Evolutionary conservation across 208 protist species (phyloP).

Genomic region (Hexamita inflata): DNA sequence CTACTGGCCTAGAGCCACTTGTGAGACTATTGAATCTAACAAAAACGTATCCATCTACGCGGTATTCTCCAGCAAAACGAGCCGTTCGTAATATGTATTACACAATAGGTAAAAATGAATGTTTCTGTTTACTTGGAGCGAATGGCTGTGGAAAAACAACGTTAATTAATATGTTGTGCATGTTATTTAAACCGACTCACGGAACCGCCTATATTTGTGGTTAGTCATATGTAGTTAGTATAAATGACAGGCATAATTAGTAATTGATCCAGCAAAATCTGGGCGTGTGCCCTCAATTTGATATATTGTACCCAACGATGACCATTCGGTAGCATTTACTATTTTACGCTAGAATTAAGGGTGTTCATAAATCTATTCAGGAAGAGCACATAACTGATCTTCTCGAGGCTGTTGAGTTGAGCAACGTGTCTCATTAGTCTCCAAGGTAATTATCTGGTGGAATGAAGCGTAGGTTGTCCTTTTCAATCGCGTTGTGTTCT

Average conservation of each 20-base stretch:
- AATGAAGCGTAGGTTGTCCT: constrained; percentile 50
- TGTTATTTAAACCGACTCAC: background rate
- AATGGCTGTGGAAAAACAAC: constrained; percentile 29
- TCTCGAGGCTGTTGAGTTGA: too few relatives aligned
- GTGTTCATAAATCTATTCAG: too few relatives aligned
- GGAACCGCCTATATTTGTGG: background rate
- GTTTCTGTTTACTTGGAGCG: background rate
- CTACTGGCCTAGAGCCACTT: too few relatives aligned
- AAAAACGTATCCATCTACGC: constrained; percentile 2
- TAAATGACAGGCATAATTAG: too few relatives aligned
- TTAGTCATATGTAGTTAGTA: too few relatives aligned
- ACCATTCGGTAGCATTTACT: constrained; percentile 1
- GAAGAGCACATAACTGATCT: too few relatives aligned
- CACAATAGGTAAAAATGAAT: background rate
- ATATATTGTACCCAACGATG: constrained; percentile 46
- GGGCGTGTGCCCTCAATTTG: constrained; percentile 36
- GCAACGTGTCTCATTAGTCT: too few relatives aligned
- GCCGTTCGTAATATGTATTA: constrained; percentile 24
- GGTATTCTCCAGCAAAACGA: background rate
- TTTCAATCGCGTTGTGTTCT: constrained; percentile 49
- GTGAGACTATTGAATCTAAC: too few relatives aligned
- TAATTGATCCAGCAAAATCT: too few relatives aligned
- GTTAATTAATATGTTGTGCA: background rate
- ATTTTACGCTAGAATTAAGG: background rate
- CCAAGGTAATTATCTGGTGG: constrained; percentile 57